Percentiles rank a stretch among this genome's conserved stretches.
These are phyloP conservation scores for Populus euphratica DNA, from an alignment of 345 rosid genomes.

Conservation along the genomic window DNA sequence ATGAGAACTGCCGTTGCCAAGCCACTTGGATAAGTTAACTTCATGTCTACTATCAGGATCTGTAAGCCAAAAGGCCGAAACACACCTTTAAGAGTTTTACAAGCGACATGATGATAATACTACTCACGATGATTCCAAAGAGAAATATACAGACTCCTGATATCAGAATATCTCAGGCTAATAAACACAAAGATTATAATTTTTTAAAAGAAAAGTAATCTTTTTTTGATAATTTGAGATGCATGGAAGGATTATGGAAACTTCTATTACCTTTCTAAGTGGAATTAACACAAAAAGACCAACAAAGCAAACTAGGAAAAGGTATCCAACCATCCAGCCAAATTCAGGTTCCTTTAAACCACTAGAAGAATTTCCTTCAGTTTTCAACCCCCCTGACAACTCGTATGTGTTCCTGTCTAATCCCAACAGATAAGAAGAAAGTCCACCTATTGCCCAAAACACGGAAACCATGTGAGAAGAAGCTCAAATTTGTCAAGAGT, in stretches of 20 bases:
- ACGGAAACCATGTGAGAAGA: neutral
- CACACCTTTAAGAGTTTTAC: neutral
- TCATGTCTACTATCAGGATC: conserved; percentile 83
- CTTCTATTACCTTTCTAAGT: conserved; percentile 59
- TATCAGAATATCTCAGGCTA: neutral
- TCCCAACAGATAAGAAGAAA: conserved; percentile 87
- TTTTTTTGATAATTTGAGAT: no score
- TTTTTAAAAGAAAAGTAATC: no score
- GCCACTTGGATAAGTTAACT: conserved; percentile 84
- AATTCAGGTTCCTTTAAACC: conserved; percentile 79
- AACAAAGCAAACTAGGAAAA: conserved; percentile 80
- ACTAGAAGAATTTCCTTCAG: conserved; percentile 61
- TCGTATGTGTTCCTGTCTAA: conserved; percentile 74
- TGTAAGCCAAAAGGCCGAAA: conserved; percentile 13
- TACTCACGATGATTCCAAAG: neutral
- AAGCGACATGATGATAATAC: no score
- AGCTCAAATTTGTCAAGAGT: neutral
- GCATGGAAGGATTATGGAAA: neutral
- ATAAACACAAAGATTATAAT: no score
- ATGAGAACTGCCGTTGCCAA: conserved; percentile 93
- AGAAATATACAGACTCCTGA: neutral
- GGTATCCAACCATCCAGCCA: conserved; percentile 91
- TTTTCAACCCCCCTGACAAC: conserved; percentile 54
- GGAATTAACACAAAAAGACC: conserved; percentile 93
- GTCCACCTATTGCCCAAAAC: conserved; percentile 56